phyloP scores from a whole-genome alignment of 805 yeast genomes.

The Debaryomyces maramus region DNA sequence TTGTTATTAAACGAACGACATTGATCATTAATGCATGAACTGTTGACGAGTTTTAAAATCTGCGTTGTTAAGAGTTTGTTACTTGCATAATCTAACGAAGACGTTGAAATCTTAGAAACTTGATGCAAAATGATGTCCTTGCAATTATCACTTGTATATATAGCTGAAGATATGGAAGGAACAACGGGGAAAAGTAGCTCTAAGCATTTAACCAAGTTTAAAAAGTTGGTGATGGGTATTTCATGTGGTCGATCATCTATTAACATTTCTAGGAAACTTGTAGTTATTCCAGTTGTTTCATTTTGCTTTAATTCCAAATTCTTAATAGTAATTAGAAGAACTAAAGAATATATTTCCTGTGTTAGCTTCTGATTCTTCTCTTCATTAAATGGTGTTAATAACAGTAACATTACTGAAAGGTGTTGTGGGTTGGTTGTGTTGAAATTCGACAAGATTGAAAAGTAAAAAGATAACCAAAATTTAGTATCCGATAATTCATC shows the following conservation, averaged over 20 bases:
- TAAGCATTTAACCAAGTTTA: slow-evolving; percentile 21
- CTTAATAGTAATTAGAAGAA: slow-evolving; percentile 23
- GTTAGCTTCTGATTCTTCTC: slow-evolving; percentile 6
- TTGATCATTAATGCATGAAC: slow-evolving; percentile 50
- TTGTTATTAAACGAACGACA: slow-evolving; percentile 49
- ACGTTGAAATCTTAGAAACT: slow-evolving; percentile 9
- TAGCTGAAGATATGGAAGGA: slow-evolving; percentile 21
- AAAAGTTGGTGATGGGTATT: slow-evolving; percentile 12
- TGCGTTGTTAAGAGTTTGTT: slow-evolving; percentile 8
- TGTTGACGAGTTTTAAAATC: slow-evolving; percentile 22
- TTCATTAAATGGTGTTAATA: slow-evolving; percentile 14
- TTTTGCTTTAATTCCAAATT: slow-evolving; percentile 16
- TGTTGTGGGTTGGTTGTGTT: slow-evolving; percentile 19
- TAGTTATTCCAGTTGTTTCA: slow-evolving; percentile 16
- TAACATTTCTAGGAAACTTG: slow-evolving; percentile 22
- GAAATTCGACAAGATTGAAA: slow-evolving; percentile 20
- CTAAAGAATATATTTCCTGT: slow-evolving; percentile 14
- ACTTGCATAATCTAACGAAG: slow-evolving; percentile 8
- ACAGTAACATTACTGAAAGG: slow-evolving; percentile 18
- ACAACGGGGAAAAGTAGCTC: slow-evolving; percentile 28
- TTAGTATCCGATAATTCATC: slow-evolving; percentile 2
- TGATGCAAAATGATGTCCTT: slow-evolving; percentile 16
- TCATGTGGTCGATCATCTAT: slow-evolving; percentile 12
- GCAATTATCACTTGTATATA: slow-evolving; percentile 22
- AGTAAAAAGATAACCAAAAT: slow-evolving; percentile 18